These are phyloP conservation scores for Colletotrichum lini DNA, from an alignment of 2,329 filamentous ascomycete genomes.

Conservation along the genomic window DNA sequence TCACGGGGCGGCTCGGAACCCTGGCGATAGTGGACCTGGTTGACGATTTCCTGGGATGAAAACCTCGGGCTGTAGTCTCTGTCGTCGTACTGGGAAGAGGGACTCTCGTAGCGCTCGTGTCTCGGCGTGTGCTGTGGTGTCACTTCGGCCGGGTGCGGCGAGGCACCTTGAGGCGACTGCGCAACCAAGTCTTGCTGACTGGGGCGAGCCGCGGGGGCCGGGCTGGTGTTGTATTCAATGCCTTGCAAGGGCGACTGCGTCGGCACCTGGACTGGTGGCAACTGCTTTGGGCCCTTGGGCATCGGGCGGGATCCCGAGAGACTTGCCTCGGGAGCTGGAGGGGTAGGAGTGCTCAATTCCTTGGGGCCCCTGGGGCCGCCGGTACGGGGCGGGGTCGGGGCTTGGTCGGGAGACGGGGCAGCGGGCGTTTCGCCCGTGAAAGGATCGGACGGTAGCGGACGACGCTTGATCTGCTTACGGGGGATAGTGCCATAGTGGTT, in stretches of 20 bases:
- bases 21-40: slow-evolving; percentile 56
- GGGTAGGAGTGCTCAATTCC: slow-evolving; percentile 23
- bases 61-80: slow-evolving; percentile 54
- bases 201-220: slow-evolving; percentile 43
- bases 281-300: slow-evolving; percentile 54
- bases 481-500: slow-evolving; percentile 60
- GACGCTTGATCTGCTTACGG: slow-evolving; percentile 80
- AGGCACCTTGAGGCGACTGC: slow-evolving; percentile 49
- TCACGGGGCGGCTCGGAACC: slow-evolving; percentile 54
- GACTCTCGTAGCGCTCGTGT: slow-evolving; percentile 54
- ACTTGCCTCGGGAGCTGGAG: slow-evolving; percentile 25
- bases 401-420: slow-evolving; percentile 56
- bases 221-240: slow-evolving; percentile 64
- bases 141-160: slow-evolving; percentile 34
- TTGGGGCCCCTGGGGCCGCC: slow-evolving; percentile 36
- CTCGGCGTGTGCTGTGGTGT: slow-evolving; percentile 40
- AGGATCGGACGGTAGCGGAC: slow-evolving; percentile 87
- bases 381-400: slow-evolving; percentile 63
- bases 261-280: slow-evolving; percentile 57
- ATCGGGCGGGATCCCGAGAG: slow-evolving; percentile 38
- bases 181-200: slow-evolving; percentile 56
- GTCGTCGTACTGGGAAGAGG: slow-evolving; percentile 54
- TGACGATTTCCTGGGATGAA: slow-evolving; percentile 46
- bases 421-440: slow-evolving; percentile 68
- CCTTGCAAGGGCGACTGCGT: slow-evolving; percentile 68